Evolutionary conservation across 202 grass and related monocot genomes (phyloP), one percentile per base, ranked within the genome.

Genomic region (Brachypodium distachyon): DNA sequence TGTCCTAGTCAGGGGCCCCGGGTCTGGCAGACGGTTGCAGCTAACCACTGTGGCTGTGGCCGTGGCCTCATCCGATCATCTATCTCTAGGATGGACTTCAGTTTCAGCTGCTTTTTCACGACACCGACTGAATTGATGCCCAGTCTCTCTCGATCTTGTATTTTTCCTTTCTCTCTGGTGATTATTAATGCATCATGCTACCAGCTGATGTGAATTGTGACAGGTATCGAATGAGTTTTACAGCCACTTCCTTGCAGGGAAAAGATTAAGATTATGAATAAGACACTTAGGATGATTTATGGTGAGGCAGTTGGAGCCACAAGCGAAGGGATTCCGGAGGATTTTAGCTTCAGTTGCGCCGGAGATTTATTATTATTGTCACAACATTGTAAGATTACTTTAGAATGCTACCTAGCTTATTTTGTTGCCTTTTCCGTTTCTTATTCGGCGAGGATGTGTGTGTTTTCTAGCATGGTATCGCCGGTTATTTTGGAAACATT

Each of bases 1-100:
- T 53, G 61, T 88, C 86, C 46, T 57, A 61, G 46, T 88, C 76
- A 31, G 55, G 86, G 70, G 27, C 80, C 82, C 42, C 46, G 47
- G 47, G 67, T 71, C 71, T 36, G 65, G 74, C 74, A 78, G 72
- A 43, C 74, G 54, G 82, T 72, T 84, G 74, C 56, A 53, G 82
- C 82, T 23, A 54, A 69, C 29, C 51, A 38, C 52, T 27, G 65
- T 1, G 28, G 52, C 2, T 23, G 27, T 19, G 65, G 51, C 65
- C 23, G 36, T 53, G 60, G 33, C 3, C 73, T 28, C 6, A 53
- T 59, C 38, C 54, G 64, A 72, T 72, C 56, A 31, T 43, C 21
- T 12, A 11, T 5, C 52, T 11, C 60, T 4, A 23, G 32, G 38
- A 46, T 12, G 4, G 66, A 48, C 42, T 44, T 69, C 42, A 11